These are phyloP conservation scores for Clonostachys rosea DNA, from an alignment of 2,329 filamentous ascomycete species.

Conservation along the genomic window DNA sequence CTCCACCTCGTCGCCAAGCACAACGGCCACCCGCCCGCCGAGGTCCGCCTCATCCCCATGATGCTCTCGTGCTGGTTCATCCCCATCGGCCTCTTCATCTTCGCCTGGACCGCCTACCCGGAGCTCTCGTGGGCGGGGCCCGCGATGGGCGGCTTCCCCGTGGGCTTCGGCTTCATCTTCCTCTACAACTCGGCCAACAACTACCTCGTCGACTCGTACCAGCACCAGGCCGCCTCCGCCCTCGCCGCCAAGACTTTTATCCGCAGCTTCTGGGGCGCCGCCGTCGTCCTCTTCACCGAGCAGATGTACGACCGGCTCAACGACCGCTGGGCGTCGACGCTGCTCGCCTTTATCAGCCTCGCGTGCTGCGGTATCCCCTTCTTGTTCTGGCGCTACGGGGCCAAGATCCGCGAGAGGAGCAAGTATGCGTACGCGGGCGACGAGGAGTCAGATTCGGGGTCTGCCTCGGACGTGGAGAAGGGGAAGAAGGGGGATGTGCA, in stretches of 20 bases:
- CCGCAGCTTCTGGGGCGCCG: slow-evolving; percentile 75
- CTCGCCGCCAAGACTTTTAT: slow-evolving; percentile 79
- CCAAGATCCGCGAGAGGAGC: slow-evolving; percentile 61
- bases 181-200: slow-evolving; percentile 77
- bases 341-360: slow-evolving; percentile 70
- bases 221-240: slow-evolving; percentile 73
- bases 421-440: slow-evolving; percentile 70
- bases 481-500: slow-evolving; percentile 12
- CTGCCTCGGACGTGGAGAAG: slow-evolving; percentile 28
- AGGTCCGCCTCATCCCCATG: slow-evolving; percentile 78
- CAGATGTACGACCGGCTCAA: slow-evolving; percentile 75
- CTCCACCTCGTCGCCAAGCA: slow-evolving; percentile 56
- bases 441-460: slow-evolving; percentile 24
- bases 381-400: slow-evolving; percentile 75
- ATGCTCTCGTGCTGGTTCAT: slow-evolving; percentile 73
- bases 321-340: slow-evolving; percentile 70
- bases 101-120: slow-evolving; percentile 60
- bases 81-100: slow-evolving; percentile 53
- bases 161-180: slow-evolving; percentile 81
- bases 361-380: slow-evolving; percentile 81
- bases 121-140: slow-evolving; percentile 67
- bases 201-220: slow-evolving; percentile 62
- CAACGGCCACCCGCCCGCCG: slow-evolving; percentile 70
- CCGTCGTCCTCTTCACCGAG: slow-evolving; percentile 71
- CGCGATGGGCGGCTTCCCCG: slow-evolving; percentile 63